Percentiles rank a stretch among this genome's conserved stretches.
Evolutionary conservation across 352 stramenopile species (phyloP).

Genomic region (Phytophthora citrophthora): DNA sequence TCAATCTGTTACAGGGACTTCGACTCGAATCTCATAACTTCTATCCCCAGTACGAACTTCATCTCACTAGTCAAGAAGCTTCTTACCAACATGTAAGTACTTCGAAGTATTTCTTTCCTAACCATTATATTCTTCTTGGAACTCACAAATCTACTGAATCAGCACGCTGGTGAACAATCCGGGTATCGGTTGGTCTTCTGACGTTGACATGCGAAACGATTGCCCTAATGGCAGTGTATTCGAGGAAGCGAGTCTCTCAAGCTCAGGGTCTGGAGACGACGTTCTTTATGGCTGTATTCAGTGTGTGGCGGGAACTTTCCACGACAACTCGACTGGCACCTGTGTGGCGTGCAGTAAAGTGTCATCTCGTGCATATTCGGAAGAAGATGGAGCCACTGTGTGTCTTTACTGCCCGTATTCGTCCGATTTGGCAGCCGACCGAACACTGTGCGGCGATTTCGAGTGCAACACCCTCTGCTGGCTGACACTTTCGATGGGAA

Average conservation of each 20-base stretch:
- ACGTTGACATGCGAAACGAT: conserved; percentile 40
- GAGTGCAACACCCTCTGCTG: conserved; percentile 66
- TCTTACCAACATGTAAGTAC: conserved; percentile 56
- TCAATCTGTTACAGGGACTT: conserved; percentile 42
- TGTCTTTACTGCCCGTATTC: conserved; percentile 74
- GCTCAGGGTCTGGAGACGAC: conserved; percentile 12
- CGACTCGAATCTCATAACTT: conserved; percentile 65
- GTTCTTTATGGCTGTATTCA: conserved; percentile 67
- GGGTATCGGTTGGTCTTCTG: conserved; percentile 45
- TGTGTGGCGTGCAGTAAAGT: conserved; percentile 54
- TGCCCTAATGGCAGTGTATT: conserved; percentile 71
- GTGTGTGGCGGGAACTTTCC: conserved; percentile 60
- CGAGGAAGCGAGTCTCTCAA: conserved; percentile 38
- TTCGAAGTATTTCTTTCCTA: neutral
- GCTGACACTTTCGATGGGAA: conserved; percentile 62
- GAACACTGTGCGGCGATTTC: conserved; percentile 52
- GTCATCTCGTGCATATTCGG: conserved; percentile 56
- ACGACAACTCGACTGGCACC: conserved; percentile 51
- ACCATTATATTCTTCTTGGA: neutral
- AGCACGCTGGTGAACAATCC: conserved; percentile 63
- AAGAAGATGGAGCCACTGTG: conserved; percentile 52
- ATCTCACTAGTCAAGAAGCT: conserved; percentile 47
- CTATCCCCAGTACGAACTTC: conserved; percentile 64
- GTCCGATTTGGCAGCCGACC: conserved; percentile 47
- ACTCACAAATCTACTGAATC: neutral